Evolutionary conservation across 129 eudicot species (phyloP).

Genomic region (Chrysanthemum seticuspe): DNA sequence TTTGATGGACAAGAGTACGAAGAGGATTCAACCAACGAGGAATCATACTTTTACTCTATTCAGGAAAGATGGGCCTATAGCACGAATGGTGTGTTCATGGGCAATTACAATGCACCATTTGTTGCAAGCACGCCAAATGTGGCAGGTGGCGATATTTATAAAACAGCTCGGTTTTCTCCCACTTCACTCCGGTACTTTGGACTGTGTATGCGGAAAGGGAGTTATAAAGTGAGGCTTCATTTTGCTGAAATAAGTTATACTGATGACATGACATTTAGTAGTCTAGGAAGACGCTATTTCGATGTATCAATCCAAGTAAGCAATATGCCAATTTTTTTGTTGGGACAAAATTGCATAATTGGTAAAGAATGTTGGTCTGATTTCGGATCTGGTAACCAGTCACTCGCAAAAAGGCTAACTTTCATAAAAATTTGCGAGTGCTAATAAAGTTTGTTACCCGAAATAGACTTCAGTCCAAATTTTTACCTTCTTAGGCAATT

Average conservation of each 20-base stretch:
- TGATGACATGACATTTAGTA: constrained; percentile 45
- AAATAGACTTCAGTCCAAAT: not conserved
- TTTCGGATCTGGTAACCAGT: not conserved
- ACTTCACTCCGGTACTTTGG: constrained; percentile 65
- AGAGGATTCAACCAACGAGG: constrained; percentile 38
- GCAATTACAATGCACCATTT: constrained; percentile 31
- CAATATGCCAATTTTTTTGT: constrained; percentile 9
- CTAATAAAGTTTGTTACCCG: not conserved
- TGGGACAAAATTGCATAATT: not conserved
- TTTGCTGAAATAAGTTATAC: constrained; percentile 81
- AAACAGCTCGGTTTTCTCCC: constrained; percentile 62
- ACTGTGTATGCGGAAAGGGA: constrained; percentile 35
- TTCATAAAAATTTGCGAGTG: not conserved
- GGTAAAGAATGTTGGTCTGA: constrained; percentile 2
- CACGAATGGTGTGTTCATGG: constrained; percentile 60
- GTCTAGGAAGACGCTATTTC: constrained; percentile 70
- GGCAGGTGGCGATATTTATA: constrained; percentile 40
- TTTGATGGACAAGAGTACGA: constrained; percentile 59
- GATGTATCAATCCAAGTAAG: constrained; percentile 87
- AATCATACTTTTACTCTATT: constrained; percentile 46
- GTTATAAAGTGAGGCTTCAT: constrained; percentile 60
- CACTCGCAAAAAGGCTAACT: not conserved
- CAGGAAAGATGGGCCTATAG: constrained; percentile 71
- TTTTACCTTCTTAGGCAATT: not conserved
- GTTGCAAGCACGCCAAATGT: constrained; percentile 19